A percentile compares a stretch with the other conserved stretches of the same genome.
phyloP scores from a whole-genome alignment of 1,139 yeast genomes.

The Suhomyces ambrosiae region DNA sequence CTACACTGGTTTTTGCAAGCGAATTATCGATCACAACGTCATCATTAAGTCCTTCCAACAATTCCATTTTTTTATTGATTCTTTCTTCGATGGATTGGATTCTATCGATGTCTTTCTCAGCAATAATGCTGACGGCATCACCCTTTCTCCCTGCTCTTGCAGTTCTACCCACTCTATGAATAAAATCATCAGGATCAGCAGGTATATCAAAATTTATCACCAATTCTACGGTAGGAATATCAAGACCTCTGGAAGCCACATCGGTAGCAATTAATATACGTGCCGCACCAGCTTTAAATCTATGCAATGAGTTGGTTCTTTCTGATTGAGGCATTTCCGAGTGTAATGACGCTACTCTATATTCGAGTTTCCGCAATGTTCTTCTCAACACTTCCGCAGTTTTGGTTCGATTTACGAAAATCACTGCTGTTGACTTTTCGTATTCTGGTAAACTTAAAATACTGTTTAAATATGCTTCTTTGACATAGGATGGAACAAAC shows the following conservation, averaged over 20 bases:
- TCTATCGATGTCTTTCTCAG: constrained; percentile 83
- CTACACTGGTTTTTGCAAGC: constrained; percentile 68
- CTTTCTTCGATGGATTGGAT: constrained; percentile 85
- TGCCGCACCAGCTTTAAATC: constrained; percentile 95
- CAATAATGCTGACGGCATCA: constrained; percentile 62
- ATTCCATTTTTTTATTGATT: constrained; percentile 73
- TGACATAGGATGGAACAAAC: constrained; percentile 78
- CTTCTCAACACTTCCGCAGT: constrained; percentile 88
- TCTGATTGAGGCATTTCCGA: constrained; percentile 94
- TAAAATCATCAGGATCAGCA: constrained; percentile 94
- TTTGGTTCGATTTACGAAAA: constrained; percentile 86
- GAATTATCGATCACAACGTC: constrained; percentile 73
- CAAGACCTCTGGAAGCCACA: constrained; percentile 96
- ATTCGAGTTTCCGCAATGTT: constrained; percentile 68
- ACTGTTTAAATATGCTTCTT: constrained; percentile 82
- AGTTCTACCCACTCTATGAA: constrained; percentile 99
- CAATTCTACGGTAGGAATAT: constrained; percentile 87
- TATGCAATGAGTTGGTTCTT: constrained; percentile 84
- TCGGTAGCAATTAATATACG: constrained; percentile 91
- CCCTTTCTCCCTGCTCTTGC: constrained; percentile 95
- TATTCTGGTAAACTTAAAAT: constrained; percentile 65
- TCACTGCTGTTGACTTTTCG: constrained; percentile 68
- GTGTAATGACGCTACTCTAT: constrained; percentile 86
- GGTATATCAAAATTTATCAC: constrained; percentile 93
- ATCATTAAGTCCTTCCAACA: constrained; percentile 71